A percentile compares a stretch with the other conserved stretches of the same genome.
Evolutionary conservation across 305 asterid genomes (phyloP).

Genomic region (Solanum chacoense): DNA sequence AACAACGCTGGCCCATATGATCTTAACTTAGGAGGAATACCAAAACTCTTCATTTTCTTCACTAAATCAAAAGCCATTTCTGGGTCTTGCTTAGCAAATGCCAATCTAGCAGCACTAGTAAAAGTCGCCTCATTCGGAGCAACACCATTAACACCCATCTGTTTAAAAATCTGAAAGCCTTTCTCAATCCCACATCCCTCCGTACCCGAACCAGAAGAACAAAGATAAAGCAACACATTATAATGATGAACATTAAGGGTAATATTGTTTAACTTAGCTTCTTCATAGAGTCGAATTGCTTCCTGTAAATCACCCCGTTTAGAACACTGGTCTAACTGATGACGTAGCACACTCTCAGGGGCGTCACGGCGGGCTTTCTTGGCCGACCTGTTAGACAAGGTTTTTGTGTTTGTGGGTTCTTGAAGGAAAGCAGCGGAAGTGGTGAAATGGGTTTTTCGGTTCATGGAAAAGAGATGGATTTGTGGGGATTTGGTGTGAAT

Average conservation of each 20-base stretch:
- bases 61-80: constrained; percentile 69
- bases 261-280: background rate
- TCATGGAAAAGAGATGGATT: constrained; percentile 20
- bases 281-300: constrained; percentile 57
- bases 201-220: background rate
- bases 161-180: constrained; percentile 1
- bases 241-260: constrained; percentile 10
- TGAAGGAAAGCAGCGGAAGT: constrained; percentile 34
- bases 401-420: constrained; percentile 9
- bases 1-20: constrained; percentile 85
- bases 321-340: constrained; percentile 61
- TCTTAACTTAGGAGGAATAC: constrained; percentile 65
- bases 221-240: constrained; percentile 9
- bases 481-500: constrained; percentile 14
- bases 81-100: constrained; percentile 74
- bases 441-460: constrained; percentile 24
- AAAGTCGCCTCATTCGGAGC: constrained; percentile 87
- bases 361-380: constrained; percentile 34
- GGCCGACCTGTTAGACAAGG: constrained; percentile 18
- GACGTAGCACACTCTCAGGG: constrained; percentile 50
- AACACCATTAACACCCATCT: constrained; percentile 45
- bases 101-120: constrained; percentile 86
- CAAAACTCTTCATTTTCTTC: constrained; percentile 60
- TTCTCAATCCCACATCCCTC: constrained; percentile 27
- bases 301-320: constrained; percentile 41